phyloP scores from a whole-genome alignment of 2,329 filamentous ascomycete genomes.

The Cladosporium austrohemisphaericum region DNA sequence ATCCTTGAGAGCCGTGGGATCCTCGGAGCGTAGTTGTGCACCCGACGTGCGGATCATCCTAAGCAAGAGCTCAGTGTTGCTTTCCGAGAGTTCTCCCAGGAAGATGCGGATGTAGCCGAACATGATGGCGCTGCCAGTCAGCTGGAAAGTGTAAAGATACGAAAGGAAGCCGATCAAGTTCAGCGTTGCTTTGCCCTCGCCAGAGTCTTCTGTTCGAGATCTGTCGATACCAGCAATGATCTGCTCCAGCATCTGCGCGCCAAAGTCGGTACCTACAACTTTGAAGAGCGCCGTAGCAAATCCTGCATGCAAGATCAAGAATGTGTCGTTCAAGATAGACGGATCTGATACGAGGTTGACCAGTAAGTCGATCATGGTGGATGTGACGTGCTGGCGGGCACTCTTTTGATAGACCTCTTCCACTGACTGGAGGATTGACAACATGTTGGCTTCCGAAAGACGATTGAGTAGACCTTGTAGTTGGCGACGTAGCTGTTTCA shows the following conservation, averaged over 20 bases:
- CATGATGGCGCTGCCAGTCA: conserved; percentile 75
- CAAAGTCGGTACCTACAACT: conserved; percentile 81
- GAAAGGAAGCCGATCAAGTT: conserved; percentile 81
- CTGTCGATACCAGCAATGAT: conserved; percentile 71
- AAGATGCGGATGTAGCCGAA: conserved; percentile 88
- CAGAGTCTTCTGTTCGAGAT: conserved; percentile 26
- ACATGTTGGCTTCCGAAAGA: conserved; percentile 82
- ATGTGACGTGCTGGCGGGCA: conserved; percentile 83
- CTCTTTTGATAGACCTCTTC: conserved; percentile 80
- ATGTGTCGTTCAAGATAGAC: conserved; percentile 77
- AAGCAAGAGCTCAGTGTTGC: conserved; percentile 83
- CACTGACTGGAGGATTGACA: conserved; percentile 77
- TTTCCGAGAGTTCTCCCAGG: conserved; percentile 69
- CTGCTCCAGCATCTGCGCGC: conserved; percentile 76
- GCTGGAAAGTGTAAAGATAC: conserved; percentile 87
- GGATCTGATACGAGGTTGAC: conserved; percentile 76
- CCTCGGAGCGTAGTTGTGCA: conserved; percentile 78
- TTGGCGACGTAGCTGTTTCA: conserved; percentile 69
- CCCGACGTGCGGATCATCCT: conserved; percentile 78
- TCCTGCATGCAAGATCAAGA: conserved; percentile 83
- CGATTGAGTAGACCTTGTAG: conserved; percentile 88
- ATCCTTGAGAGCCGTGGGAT: conserved; percentile 81
- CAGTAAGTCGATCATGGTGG: conserved; percentile 71
- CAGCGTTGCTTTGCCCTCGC: conserved; percentile 57
- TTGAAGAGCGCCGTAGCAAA: conserved; percentile 88